phyloP scores from a whole-genome alignment of 805 yeast species.

The Monosporozyma solicola region DNA sequence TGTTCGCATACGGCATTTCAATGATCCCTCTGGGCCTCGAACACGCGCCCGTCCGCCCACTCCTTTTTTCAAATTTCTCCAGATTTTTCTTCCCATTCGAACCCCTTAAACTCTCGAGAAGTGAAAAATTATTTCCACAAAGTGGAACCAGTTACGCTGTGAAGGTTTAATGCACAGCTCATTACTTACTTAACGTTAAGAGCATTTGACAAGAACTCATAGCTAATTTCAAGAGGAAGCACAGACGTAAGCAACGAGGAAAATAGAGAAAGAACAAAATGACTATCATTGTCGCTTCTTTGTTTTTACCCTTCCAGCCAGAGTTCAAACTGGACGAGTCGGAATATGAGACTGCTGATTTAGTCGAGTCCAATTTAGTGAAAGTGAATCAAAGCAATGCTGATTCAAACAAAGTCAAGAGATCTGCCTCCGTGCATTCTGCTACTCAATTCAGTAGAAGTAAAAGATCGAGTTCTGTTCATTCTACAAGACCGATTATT shows the following conservation, averaged over 20 bases:
- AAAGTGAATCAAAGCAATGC: constrained; percentile 9
- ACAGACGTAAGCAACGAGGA: neutral
- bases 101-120: neutral
- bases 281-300: constrained; percentile 64
- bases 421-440: constrained; percentile 22
- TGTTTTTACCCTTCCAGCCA: constrained; percentile 72
- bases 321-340: constrained; percentile 34
- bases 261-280: constrained; percentile 24
- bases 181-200: too few relatives aligned
- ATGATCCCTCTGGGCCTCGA: too few relatives aligned
- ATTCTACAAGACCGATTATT: constrained; percentile 13
- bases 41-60: too few relatives aligned
- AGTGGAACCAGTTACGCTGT: too few relatives aligned
- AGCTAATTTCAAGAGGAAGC: too few relatives aligned
- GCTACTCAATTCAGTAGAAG: neutral
- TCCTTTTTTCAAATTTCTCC: neutral
- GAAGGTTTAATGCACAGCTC: too few relatives aligned
- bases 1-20: too few relatives aligned
- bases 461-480: constrained; percentile 5
- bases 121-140: too few relatives aligned
- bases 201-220: too few relatives aligned
- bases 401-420: constrained; percentile 11
- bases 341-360: constrained; percentile 26
- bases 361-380: constrained; percentile 22
- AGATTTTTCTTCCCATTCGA: too few relatives aligned